Evolutionary conservation across 2,329 filamentous ascomycete genomes (phyloP), one percentile per base, ranked within the genome.

Genomic region (Leptographium galeiforme): DNA sequence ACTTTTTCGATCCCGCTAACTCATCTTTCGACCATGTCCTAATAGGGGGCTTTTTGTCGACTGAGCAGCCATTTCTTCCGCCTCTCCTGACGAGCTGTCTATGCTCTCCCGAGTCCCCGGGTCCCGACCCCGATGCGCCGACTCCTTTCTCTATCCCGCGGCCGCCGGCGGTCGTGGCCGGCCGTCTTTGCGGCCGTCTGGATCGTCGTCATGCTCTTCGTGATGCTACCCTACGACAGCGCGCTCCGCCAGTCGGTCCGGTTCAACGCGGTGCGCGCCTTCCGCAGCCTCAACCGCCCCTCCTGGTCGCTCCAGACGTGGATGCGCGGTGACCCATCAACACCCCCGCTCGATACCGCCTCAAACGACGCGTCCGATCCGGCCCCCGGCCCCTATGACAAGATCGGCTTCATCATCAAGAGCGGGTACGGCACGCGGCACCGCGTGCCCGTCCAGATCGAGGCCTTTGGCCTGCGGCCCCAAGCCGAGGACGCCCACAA

Each of bases 381-480:
- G 25, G 25, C 5, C 25, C 25, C 25, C 25, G 25, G 13, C 44
- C 63, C 73, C 39, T 63, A 64, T 51, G 64, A 65, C 40, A 75
- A 79, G 53, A 68, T 78, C 8, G 73, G 70, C 36, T 67, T 75
- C 57, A 68, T 79, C 50, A 64, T 79, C 58, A 79, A 79, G 64
- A 78, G 76, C 6, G 76, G 76, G 34, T 79, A 76, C 60, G 76
- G 76, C 52, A 78, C 76, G 18, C 70, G 70, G 48, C 63, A 71
- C 50, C 70, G 76, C 14, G 66, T 79, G 33, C 63, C 68, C 6
- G 68, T 70, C 12, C 71, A 75, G 61, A 63, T 79, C 12, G 65
- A 69, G 44, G 74, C 75, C 0, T 66, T 77, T 45, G 67, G 69
- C 46, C 56, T 72, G 53, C 62, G 34, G 33, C 38, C 66, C 12